Base-by-base conservation (phyloP, 2,329 filamentous ascomycete species). In the Bipolaris zeicola region DNA sequence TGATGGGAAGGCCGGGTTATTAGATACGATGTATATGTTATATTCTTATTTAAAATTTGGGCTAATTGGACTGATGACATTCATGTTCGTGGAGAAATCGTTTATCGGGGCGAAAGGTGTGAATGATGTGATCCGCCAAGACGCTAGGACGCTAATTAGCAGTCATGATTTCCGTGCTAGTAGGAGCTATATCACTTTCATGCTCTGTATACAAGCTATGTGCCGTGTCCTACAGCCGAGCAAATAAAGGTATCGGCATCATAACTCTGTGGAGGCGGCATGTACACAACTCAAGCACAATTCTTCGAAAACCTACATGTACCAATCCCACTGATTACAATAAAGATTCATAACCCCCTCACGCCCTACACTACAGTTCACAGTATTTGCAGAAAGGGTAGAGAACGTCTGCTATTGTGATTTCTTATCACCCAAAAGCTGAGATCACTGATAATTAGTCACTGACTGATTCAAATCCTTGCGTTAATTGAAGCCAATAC, bases 301-400 rank as follows among this genome's bases (percentile, higher is more conserved):
- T 28, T 6, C 20, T 11, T 28, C n/a, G 10, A 6, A 5, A 28
- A 14, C 14, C 22, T 18, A 33, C 7, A 38, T 28, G 28, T 2
- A 10, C 10, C 6, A 42, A 28, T n/a, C 13, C 13, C 28, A 57
- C 49, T 13, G 47, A 58, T 28, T 58, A 64, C 55, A 39, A 79
- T 79, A 77, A 79, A 76, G 75, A 79, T 77, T 62, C 79, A 84
- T 61, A 76, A 75, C 52, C 83, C 82, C 61, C 75, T 83, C 47
- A 24, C 83, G 81, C 75, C 77, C 83, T 46, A 78, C 78, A 77
- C 68, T 79, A 80, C 58, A 80, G 80, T 57, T 82, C 28, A 31
- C 10, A 13, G 28, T 10, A 11, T 31, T 11, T 5, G 4, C 28
- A 31, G 3, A 31, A 10, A 13, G 13, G 10, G 28, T 13, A 13